Conservation (phyloP, 2,329 filamentous ascomycete species). For the Penicillium janthinellum region DNA sequence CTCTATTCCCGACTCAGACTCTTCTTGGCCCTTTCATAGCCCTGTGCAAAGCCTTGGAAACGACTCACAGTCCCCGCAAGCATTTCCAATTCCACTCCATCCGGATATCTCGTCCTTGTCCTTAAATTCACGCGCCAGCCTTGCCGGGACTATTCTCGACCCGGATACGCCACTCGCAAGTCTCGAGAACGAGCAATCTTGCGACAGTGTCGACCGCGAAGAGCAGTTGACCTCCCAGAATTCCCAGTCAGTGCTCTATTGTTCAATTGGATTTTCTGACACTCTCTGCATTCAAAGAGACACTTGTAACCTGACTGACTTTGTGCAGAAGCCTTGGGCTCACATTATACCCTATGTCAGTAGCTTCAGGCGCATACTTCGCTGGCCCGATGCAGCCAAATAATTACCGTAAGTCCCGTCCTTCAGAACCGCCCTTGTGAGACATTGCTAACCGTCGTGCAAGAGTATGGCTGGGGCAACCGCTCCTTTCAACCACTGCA, state of each 20-base stretch:
- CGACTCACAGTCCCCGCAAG: slow-evolving; percentile 3
- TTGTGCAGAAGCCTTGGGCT: slow-evolving; percentile 20
- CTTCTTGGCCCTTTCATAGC: slow-evolving; percentile 18
- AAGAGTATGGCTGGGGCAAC: slow-evolving; percentile 38
- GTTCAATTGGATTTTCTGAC: not conserved
- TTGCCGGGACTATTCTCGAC: slow-evolving; percentile 11
- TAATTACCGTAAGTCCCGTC: slow-evolving; percentile 29
- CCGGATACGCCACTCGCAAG: slow-evolving; percentile 5
- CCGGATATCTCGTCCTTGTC: slow-evolving; percentile 14
- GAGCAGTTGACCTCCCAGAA: slow-evolving; percentile 9
- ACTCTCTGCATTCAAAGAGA: not conserved
- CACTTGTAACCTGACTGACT: not conserved
- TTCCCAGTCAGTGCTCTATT: slow-evolving; percentile 13
- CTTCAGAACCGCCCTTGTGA: not conserved
- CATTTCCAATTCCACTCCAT: slow-evolving; percentile 11
- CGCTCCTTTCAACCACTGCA: slow-evolving; percentile 34
- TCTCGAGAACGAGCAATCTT: slow-evolving; percentile 11
- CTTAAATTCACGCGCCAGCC: slow-evolving; percentile 9
- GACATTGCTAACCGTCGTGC: slow-evolving; percentile 18
- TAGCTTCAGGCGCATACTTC: slow-evolving; percentile 26
- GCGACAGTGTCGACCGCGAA: slow-evolving; percentile 8
- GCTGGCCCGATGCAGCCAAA: slow-evolving; percentile 35
- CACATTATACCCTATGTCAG: slow-evolving; percentile 26
- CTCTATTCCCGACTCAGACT: slow-evolving; percentile 8
- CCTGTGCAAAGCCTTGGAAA: slow-evolving; percentile 7